These are phyloP conservation scores for Ilyonectria destructans DNA, from an alignment of 2,329 filamentous ascomycete genomes.

Conservation along the genomic window DNA sequence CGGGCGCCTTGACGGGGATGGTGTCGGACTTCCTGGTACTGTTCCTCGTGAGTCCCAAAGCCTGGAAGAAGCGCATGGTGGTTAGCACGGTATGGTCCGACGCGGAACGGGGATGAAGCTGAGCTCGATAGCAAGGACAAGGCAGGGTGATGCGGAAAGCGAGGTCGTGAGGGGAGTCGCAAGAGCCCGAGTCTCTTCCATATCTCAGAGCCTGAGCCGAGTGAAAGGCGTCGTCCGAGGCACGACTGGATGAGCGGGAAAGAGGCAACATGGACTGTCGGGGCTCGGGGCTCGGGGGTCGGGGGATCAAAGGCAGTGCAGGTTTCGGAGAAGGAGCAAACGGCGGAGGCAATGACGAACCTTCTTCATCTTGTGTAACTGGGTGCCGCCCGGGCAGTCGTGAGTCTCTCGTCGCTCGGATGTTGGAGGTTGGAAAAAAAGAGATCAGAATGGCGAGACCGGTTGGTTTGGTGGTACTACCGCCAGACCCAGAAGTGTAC, in stretches of 20 bases:
- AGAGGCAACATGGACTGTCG: slow-evolving; percentile 13
- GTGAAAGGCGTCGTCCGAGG: slow-evolving; percentile 22
- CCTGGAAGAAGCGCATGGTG: slow-evolving; percentile 69
- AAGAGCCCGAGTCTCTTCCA: slow-evolving; percentile 9
- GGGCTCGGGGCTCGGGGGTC: slow-evolving; percentile 7
- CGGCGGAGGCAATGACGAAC: slow-evolving; percentile 49
- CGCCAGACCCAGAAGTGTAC: slow-evolving; percentile 37
- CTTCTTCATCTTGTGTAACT: slow-evolving; percentile 59
- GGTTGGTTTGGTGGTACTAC: slow-evolving; percentile 42
- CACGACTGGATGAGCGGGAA: slow-evolving; percentile 6
- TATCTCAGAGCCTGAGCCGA: slow-evolving; percentile 1
- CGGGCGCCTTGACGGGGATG: slow-evolving; percentile 87
- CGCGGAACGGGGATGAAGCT: slow-evolving; percentile 32
- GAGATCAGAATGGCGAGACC: slow-evolving; percentile 43
- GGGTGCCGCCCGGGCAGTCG: slow-evolving; percentile 50
- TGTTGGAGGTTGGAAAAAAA: slow-evolving; percentile 43
- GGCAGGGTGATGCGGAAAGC: slow-evolving; percentile 17
- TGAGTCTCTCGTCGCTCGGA: slow-evolving; percentile 43
- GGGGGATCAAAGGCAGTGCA: slow-evolving; percentile 27
- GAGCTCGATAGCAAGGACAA: slow-evolving; percentile 32
- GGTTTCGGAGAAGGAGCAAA: slow-evolving; percentile 34
- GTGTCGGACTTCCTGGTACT: slow-evolving; percentile 71
- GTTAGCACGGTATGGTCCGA: slow-evolving; percentile 56
- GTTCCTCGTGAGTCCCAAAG: slow-evolving; percentile 90
- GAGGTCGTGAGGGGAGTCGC: slow-evolving; percentile 2